These are phyloP conservation scores for Yamadazyma olivae DNA, from an alignment of 805 yeast genomes.

Conservation along the genomic window DNA sequence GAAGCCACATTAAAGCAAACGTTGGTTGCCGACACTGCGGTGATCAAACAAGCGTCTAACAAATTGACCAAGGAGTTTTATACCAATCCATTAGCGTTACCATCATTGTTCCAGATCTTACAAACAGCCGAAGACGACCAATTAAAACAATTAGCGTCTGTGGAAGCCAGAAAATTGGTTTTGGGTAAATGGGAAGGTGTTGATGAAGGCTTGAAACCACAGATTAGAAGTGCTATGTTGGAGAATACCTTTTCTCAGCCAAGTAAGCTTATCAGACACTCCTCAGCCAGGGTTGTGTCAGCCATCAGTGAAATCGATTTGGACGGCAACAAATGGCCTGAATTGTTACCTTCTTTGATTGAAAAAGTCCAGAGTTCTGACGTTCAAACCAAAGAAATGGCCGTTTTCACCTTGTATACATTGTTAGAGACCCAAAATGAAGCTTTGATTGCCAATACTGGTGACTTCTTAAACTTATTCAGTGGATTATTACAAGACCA, in stretches of 20 bases:
- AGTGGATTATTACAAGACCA: slow-evolving; percentile 62
- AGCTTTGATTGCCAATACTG: slow-evolving; percentile 53
- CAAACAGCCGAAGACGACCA: slow-evolving; percentile 68
- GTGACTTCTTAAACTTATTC: slow-evolving; percentile 71
- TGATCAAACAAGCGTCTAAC: slow-evolving; percentile 79
- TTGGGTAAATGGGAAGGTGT: slow-evolving; percentile 63
- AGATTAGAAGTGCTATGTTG: slow-evolving; percentile 67
- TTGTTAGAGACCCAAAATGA: slow-evolving; percentile 70
- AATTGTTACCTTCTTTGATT: slow-evolving; percentile 68
- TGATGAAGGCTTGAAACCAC: slow-evolving; percentile 49
- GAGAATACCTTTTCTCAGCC: slow-evolving; percentile 66
- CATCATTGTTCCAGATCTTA: slow-evolving; percentile 78
- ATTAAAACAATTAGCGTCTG: slow-evolving; percentile 90
- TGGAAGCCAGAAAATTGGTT: slow-evolving; percentile 87
- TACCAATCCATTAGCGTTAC: slow-evolving; percentile 66
- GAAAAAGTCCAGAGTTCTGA: slow-evolving; percentile 52
- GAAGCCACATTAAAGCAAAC: slow-evolving; percentile 79
- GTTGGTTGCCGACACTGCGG: slow-evolving; percentile 75
- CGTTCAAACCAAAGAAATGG: slow-evolving; percentile 70
- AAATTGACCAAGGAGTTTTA: slow-evolving; percentile 73
- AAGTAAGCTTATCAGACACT: slow-evolving; percentile 73
- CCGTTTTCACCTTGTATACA: slow-evolving; percentile 74
- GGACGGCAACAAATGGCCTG: slow-evolving; percentile 64
- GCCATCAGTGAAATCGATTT: slow-evolving; percentile 80
- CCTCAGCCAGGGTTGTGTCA: slow-evolving; percentile 84